Evolutionary conservation across 257 asterid species (phyloP), one percentile per base, ranked within the genome.

Genomic region (Solanum sitiens): DNA sequence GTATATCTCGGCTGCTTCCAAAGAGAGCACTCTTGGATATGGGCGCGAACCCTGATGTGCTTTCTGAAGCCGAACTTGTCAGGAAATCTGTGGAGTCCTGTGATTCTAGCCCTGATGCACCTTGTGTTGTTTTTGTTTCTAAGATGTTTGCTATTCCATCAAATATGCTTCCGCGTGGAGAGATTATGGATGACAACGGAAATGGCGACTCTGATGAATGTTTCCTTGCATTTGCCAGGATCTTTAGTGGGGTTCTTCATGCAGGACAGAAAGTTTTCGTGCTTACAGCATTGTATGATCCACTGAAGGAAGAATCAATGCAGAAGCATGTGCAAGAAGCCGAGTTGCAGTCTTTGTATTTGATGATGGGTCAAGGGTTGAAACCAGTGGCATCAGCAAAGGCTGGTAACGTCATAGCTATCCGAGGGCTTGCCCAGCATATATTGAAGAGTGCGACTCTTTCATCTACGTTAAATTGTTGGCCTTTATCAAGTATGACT

Each of bases 401-500:
- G 92, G 98, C 98, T 3, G 98, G 99, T 12, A 96, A 95, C 42
- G 88, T 96, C 53, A 92, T 95, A 27, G 98, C 99, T 85, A 95
- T 96, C 90, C 93, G 98, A 89, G 99, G 99, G 83, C 98, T 96
- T 83, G 96, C 97, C 44, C 98, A 94, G 87, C 91, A 96, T 80
- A 94, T 96, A 92, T 90, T 96, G 92, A 96, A 96, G 90, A 96
- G 95, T 89, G 99, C 98, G 1, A 96, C 99, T 44, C 97, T 96
- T 53, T 96, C 98, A 20, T 92, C 98, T 32, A 94, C 97, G 20
- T 85, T 91, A 72, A 93, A 93, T 89, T 91, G 96, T 61, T 96
- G 99, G 99, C 99, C 99, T 76, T 92, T 96, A 89, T 96, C 99
- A 47, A 96, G 96, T 91, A 95, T 96, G 98, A 93, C 92, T 74